Conservation (phyloP, 148 eudicot genomes). For the Spergularia marina region DNA sequence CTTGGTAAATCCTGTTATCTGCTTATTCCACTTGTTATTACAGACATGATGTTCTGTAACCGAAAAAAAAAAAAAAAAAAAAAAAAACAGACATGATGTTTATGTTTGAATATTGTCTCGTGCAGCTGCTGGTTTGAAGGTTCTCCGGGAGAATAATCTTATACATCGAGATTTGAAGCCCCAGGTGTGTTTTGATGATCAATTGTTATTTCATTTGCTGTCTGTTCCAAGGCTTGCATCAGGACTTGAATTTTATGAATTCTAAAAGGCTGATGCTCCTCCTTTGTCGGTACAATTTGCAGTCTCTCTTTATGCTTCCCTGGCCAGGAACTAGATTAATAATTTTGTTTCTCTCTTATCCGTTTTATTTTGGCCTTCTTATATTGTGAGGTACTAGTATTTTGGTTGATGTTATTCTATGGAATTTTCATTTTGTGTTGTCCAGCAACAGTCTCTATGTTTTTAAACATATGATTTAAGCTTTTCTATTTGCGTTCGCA, state of each 20-base stretch:
- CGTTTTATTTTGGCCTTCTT: no score
- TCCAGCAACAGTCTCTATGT: no score
- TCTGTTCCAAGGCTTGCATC: slow-evolving; percentile 3
- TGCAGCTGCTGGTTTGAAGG: slow-evolving; percentile 81
- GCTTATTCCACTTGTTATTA: slow-evolving; percentile 2
- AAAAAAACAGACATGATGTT: neutral
- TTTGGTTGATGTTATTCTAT: no score
- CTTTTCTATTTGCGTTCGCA: no score
- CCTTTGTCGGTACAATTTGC: neutral
- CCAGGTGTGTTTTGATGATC: slow-evolving; percentile 48
- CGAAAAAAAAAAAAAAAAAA: no score
- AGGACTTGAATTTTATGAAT: neutral
- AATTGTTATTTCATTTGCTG: neutral
- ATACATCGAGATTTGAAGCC: slow-evolving; percentile 97
- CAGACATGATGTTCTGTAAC: neutral
- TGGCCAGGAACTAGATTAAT: no score
- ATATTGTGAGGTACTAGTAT: no score
- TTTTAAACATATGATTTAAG: no score
- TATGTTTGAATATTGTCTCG: slow-evolving; percentile 17
- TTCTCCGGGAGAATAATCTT: slow-evolving; percentile 86
- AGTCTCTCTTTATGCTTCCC: neutral
- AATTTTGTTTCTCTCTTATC: no score
- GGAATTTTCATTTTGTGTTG: no score
- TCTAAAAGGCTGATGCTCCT: neutral
- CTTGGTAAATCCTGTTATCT: slow-evolving; percentile 51